Evolutionary conservation across 371 early-diverging fungal species (phyloP), one percentile per base, ranked within the genome.

Genomic region (Nosema granulosis): DNA sequence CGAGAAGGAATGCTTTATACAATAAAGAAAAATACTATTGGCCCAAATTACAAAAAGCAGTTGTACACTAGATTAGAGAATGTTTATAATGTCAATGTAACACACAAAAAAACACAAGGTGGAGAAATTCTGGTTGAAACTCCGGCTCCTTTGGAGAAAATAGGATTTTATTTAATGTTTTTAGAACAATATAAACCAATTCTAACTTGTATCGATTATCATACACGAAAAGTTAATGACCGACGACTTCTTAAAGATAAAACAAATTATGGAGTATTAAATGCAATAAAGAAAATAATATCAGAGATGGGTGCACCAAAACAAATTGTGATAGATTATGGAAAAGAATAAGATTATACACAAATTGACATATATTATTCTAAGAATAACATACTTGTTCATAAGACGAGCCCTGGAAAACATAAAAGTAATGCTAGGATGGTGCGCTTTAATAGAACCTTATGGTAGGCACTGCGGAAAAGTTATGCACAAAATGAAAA

Each of bases 371-470:
- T 9, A 4, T 26, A 6, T 18, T 58, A n/a, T 26, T 22, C 29
- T 16, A 43, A 61, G 22, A 61, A 38, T 12, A 43, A 49, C 2
- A 62, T 72, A 37, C 24, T 12, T 26, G 9, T 28, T 43, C 12
- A 59, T 28, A 62, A 4, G 22, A 49, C 28, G 13, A 24, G 34
- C 24, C 18, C 49, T 34, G 61, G 57, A 34, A n/a, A 26, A 35
- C 73, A 72, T 62, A 52, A 16, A 28, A 61, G 62, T 22, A 58
- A 61, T 58, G 62, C 63, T n/a, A 29, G 73, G 26, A 43, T 72
- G 2, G 73, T 62, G 50, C 61, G 62, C 61, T 6, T 72, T 6
- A 72, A 34, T 20, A 20, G 62, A 32, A 31, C 3, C 6, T 20
- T 72, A 16, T 43, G 43, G 43, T 16, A 43, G 16, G 16, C 16